A percentile compares a stretch with the other conserved stretches of the same genome.
Evolutionary conservation across 2,329 filamentous ascomycete genomes (phyloP).

Genomic region (Leptographium procerum): DNA sequence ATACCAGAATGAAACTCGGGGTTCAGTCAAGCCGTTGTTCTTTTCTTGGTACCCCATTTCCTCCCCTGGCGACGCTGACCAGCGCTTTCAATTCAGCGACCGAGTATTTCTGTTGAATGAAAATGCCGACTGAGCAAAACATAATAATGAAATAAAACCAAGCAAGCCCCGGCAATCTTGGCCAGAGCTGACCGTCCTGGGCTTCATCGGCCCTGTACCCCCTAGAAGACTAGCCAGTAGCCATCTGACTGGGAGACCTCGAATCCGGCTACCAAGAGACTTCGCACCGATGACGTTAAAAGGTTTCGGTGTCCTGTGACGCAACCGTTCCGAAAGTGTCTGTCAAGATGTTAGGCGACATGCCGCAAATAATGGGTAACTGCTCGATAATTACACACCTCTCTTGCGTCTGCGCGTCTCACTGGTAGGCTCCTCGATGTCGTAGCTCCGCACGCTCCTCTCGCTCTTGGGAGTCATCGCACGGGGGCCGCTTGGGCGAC

Average conservation of each 20-base stretch:
- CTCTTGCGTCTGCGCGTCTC: slow-evolving; percentile 41
- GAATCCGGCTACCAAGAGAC: not conserved
- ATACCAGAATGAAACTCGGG: not conserved
- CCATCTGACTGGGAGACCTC: not conserved
- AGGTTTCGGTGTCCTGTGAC: slow-evolving; percentile 43
- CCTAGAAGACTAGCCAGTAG: not conserved
- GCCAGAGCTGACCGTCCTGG: not conserved
- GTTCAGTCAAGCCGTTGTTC: not conserved
- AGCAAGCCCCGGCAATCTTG: not conserved
- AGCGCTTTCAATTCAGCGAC: not conserved
- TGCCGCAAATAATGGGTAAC: not conserved
- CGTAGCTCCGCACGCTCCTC: slow-evolving; percentile 23
- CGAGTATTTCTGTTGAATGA: not conserved
- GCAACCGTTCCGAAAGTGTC: slow-evolving; percentile 42
- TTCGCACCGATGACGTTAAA: slow-evolving; percentile 22
- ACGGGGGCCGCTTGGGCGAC: slow-evolving; percentile 45
- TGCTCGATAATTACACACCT: slow-evolving; percentile 25
- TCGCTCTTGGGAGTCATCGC: slow-evolving; percentile 49
- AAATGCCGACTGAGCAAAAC: not conserved
- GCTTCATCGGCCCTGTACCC: not conserved
- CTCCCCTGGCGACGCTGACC: not conserved
- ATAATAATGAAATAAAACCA: not conserved
- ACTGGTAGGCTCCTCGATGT: slow-evolving; percentile 21
- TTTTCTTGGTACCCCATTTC: not conserved
- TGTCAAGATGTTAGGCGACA: slow-evolving; percentile 15